Evolutionary conservation across 1,139 yeast genomes (phyloP).

Genomic region (Yamadazyma diddensiae): DNA sequence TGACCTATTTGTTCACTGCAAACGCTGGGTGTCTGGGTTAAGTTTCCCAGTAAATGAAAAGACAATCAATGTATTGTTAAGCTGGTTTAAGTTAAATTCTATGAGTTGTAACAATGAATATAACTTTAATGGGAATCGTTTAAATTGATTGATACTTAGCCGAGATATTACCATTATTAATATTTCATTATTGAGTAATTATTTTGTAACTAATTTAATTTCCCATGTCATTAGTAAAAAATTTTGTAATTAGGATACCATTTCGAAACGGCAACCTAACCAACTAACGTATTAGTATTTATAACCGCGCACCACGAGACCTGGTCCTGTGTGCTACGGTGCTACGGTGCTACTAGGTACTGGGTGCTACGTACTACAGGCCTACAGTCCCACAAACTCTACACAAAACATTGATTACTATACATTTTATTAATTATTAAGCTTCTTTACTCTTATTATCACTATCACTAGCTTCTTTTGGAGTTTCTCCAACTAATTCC

Average conservation of each 20-base stretch:
- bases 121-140: not conserved
- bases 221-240: no score
- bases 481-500: slow-evolving; percentile 19
- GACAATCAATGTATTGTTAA: not conserved
- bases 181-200: not conserved
- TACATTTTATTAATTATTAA: slow-evolving; percentile 5
- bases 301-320: no score
- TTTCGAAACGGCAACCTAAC: no score
- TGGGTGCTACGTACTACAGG: no score
- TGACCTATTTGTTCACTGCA: not conserved
- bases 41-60: not conserved
- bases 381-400: no score
- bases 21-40: not conserved
- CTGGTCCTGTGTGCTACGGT: no score
- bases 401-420: no score
- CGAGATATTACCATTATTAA: not conserved
- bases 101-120: not conserved
- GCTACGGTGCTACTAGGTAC: no score
- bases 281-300: no score
- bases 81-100: not conserved
- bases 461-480: slow-evolving; percentile 13
- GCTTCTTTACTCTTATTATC: slow-evolving; percentile 15
- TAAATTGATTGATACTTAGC: not conserved
- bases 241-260: no score
- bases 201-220: no score